Percentiles rank a stretch among this genome's conserved stretches.
Evolutionary conservation across 805 yeast genomes (phyloP).

Genomic region (Starmerella scarabaei): DNA sequence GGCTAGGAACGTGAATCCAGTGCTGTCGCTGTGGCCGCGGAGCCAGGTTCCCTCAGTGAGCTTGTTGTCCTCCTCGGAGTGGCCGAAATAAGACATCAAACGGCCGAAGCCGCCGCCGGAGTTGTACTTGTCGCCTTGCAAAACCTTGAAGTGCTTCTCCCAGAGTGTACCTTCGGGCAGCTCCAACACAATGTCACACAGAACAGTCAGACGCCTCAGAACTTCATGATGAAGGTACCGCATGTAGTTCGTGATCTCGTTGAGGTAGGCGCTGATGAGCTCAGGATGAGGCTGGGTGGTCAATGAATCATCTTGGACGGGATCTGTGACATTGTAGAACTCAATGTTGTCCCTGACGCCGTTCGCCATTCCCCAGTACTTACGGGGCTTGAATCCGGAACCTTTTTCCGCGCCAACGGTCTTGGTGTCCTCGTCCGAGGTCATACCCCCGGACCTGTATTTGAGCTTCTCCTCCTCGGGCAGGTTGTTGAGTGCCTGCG

Average conservation of each 20-base stretch:
- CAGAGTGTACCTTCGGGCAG: conserved; percentile 37
- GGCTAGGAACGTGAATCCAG: conserved; percentile 32
- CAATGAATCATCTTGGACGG: conserved; percentile 29
- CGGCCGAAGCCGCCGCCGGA: conserved; percentile 34
- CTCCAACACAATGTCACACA: conserved; percentile 36
- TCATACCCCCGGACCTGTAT: conserved; percentile 33
- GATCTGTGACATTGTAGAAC: conserved; percentile 34
- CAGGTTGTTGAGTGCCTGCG: conserved; percentile 32
- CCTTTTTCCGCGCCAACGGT: conserved; percentile 37
- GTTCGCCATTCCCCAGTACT: conserved; percentile 37
- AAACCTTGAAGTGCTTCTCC: conserved; percentile 29
- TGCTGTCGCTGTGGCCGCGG: conserved; percentile 37
- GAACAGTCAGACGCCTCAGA: conserved; percentile 28
- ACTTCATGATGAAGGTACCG: conserved; percentile 30
- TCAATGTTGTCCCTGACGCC: conserved; percentile 35
- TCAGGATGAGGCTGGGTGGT: conserved; percentile 31
- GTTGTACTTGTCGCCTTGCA: conserved; percentile 25
- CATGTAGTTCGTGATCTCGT: conserved; percentile 33
- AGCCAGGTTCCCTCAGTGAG: conserved; percentile 33
- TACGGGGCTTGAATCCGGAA: conserved; percentile 36
- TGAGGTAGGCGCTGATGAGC: conserved; percentile 29
- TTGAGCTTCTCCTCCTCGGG: conserved; percentile 32
- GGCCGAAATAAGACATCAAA: conserved; percentile 30
- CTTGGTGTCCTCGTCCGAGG: conserved; percentile 24
- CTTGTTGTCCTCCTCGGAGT: conserved; percentile 24